These are phyloP conservation scores for Thraustochytrium sp. DNA, from an alignment of 352 stramenopile species.

Conservation along the genomic window DNA sequence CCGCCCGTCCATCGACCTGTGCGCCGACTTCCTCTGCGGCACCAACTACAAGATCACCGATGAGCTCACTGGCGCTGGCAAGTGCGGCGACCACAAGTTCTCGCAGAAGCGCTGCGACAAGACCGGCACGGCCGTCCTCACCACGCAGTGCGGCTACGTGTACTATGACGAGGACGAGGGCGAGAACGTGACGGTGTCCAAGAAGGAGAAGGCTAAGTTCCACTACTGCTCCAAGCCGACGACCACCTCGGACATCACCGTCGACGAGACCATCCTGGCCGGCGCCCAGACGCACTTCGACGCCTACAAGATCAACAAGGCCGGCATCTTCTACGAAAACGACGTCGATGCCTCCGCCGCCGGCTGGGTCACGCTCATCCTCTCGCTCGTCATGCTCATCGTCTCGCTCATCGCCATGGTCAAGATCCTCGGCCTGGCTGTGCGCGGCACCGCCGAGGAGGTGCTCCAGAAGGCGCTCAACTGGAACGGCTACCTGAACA, in stretches of 20 bases:
- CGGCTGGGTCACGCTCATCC: constrained; percentile 53
- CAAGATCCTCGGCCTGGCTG: constrained; percentile 57
- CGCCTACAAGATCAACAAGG: not conserved
- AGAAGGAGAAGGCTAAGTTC: not conserved
- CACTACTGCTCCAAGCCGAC: not conserved
- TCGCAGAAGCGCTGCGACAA: not conserved
- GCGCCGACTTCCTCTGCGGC: not conserved
- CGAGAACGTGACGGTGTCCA: not conserved
- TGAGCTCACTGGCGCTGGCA: not conserved
- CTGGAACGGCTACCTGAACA: constrained; percentile 78
- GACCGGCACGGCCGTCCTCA: not conserved
- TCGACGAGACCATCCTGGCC: not conserved
- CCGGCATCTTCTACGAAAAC: constrained; percentile 55
- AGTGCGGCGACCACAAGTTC: constrained; percentile 7
- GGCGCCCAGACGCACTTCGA: not conserved
- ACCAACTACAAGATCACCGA: not conserved
- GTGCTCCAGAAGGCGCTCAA: constrained; percentile 79
- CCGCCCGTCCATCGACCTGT: not conserved
- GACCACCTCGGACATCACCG: not conserved
- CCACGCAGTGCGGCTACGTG: not conserved
- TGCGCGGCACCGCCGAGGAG: constrained; percentile 69
- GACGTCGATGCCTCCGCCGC: constrained; percentile 53
- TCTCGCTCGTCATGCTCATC: constrained; percentile 57
- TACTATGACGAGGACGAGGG: not conserved
- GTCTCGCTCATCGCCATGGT: constrained; percentile 61